Conservation (phyloP, 768 basidiomycete species). For the Russula vinacea region DNA sequence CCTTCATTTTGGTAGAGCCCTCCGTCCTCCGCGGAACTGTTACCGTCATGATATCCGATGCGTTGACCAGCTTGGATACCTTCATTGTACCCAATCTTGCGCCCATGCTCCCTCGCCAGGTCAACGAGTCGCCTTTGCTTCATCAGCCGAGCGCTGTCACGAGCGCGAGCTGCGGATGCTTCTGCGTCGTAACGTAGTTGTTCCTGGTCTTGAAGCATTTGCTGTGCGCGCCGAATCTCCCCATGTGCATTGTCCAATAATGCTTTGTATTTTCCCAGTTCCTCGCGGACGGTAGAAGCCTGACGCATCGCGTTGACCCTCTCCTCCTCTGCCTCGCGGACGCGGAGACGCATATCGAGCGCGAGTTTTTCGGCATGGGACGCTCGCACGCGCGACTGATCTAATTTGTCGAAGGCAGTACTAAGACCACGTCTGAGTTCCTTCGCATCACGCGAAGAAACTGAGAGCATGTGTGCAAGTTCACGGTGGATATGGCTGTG, state of each 20-base stretch:
- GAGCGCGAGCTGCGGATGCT: constrained; percentile 44
- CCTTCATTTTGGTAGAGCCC: background rate
- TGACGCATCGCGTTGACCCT: constrained; percentile 43
- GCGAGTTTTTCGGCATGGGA: constrained; percentile 46
- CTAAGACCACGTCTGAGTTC: constrained; percentile 34
- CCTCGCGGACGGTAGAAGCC: constrained; percentile 39
- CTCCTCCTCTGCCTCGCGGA: constrained; percentile 43
- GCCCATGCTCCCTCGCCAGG: constrained; percentile 46
- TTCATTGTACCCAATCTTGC: constrained; percentile 42
- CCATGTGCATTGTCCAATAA: constrained; percentile 46
- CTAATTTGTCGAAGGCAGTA: constrained; percentile 37
- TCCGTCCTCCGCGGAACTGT: background rate
- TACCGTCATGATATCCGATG: constrained; percentile 24
- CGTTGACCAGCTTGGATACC: constrained; percentile 36
- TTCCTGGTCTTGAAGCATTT: constrained; percentile 44
- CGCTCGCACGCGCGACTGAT: constrained; percentile 44
- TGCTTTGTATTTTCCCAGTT: constrained; percentile 46
- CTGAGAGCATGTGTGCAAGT: constrained; percentile 27
- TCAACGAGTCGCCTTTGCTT: constrained; percentile 44
- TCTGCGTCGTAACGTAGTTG: constrained; percentile 46
- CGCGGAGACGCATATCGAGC: constrained; percentile 45
- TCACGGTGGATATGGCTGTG: constrained; percentile 26
- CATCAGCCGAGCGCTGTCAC: constrained; percentile 44
- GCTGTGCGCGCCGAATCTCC: constrained; percentile 45
- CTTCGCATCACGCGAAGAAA: constrained; percentile 31